These are phyloP conservation scores for Solanum okadae DNA, from an alignment of 257 asterid species.

Conservation along the genomic window DNA sequence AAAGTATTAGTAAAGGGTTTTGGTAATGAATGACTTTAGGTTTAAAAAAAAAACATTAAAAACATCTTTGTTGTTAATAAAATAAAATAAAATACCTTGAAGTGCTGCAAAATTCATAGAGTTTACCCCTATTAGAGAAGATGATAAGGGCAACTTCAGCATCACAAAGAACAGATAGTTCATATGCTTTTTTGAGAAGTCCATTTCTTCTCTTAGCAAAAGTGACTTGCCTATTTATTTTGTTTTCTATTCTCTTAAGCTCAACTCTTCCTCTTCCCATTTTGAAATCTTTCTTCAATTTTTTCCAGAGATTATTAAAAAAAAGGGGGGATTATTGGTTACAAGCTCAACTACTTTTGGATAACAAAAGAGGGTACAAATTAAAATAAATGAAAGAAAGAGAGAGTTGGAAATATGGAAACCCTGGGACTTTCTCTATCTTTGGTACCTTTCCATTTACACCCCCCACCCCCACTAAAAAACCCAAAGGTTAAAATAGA, in stretches of 20 bases:
- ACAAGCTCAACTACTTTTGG: constrained; percentile 8
- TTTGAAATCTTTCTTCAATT: neutral
- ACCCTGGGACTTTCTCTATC: constrained; percentile 14
- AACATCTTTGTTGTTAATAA: neutral
- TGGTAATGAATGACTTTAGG: neutral
- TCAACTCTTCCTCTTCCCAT: constrained; percentile 17
- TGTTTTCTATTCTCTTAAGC: constrained; percentile 27
- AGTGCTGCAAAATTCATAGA: constrained; percentile 28
- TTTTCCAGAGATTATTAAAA: neutral
- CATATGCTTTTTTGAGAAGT: constrained; percentile 26
- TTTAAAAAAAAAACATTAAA: too few relatives aligned
- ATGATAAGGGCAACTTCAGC: constrained; percentile 31
- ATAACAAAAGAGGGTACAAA: neutral
- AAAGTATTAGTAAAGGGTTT: neutral
- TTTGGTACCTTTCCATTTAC: constrained; percentile 7
- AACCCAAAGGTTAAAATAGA: neutral
- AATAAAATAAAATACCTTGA: constrained; percentile 10
- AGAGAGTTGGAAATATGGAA: constrained; percentile 9
- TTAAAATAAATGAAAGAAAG: constrained; percentile 1
- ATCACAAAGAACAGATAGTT: constrained; percentile 25
- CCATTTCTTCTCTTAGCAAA: constrained; percentile 38
- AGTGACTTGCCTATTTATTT: constrained; percentile 30
- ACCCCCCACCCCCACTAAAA: neutral
- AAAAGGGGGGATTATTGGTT: neutral
- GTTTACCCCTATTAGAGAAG: constrained; percentile 27